Percentiles rank a stretch among this genome's conserved stretches.
Evolutionary conservation across 2,329 filamentous ascomycete species (phyloP).

Genomic region (Fusarium bactridioides): DNA sequence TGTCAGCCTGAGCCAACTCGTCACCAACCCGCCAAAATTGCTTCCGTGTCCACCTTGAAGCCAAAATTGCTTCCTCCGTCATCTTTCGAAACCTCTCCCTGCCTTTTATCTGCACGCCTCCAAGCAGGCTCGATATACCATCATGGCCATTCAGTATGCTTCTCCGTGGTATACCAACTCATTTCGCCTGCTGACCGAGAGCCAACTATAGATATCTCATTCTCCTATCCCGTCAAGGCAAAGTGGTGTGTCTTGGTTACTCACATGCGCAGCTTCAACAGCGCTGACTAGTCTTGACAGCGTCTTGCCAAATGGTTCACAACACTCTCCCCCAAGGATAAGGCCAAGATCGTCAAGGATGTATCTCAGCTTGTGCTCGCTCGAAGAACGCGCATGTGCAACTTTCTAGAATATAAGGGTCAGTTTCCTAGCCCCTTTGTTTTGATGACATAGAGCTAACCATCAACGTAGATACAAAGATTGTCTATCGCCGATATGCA

Average conservation of each 20-base stretch:
- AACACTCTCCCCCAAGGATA: slow-evolving; percentile 95
- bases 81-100: slow-evolving; percentile 23
- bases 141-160: slow-evolving; percentile 57
- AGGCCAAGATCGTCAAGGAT: slow-evolving; percentile 99
- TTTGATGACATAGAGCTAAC: slow-evolving; percentile 13
- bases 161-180: slow-evolving; percentile 10
- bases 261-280: slow-evolving; percentile 11
- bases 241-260: slow-evolving; percentile 78
- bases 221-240: slow-evolving; percentile 96
- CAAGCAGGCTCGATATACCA: slow-evolving; percentile 38
- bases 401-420: slow-evolving; percentile 99
- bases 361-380: slow-evolving; percentile 97
- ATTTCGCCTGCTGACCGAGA: slow-evolving; percentile 32
- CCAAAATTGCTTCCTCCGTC: slow-evolving; percentile 38
- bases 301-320: slow-evolving; percentile 99
- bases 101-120: slow-evolving; percentile 32
- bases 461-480: slow-evolving; percentile 80
- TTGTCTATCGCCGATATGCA: slow-evolving; percentile 97
- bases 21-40: slow-evolving; percentile 43
- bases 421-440: slow-evolving; percentile 29
- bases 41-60: slow-evolving; percentile 39
- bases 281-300: slow-evolving; percentile 57
- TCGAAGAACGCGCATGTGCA: slow-evolving; percentile 97
- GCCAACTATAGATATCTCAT: slow-evolving; percentile 81
- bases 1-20: slow-evolving; percentile 27